Percentiles rank a stretch among this genome's conserved stretches.
Conservation (phyloP, 148 eudicot species). For the Chenopodium album region DNA sequence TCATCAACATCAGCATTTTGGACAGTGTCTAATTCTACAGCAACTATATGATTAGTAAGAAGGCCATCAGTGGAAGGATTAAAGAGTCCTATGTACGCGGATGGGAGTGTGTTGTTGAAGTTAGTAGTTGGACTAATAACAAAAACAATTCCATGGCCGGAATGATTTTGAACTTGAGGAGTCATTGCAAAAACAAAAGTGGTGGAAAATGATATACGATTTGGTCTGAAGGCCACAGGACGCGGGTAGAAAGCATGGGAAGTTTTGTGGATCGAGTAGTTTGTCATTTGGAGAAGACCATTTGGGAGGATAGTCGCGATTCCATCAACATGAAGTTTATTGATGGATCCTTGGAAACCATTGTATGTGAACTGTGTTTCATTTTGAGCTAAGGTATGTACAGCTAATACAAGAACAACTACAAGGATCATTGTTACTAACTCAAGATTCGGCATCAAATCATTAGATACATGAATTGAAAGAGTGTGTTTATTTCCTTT, state of each 20-base stretch:
- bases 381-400: constrained; percentile 7
- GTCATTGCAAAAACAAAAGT: constrained; percentile 26
- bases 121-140: constrained; percentile 20
- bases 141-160: constrained; percentile 28
- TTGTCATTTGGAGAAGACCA: constrained; percentile 12
- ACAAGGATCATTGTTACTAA: neutral
- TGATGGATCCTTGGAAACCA: constrained; percentile 26
- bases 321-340: constrained; percentile 21
- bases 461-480: too few species aligned
- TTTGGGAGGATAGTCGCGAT: constrained; percentile 7
- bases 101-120: constrained; percentile 5
- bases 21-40: constrained; percentile 30
- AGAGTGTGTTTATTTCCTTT: too few species aligned
- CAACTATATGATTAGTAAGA: constrained; percentile 28
- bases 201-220: constrained; percentile 20
- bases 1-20: constrained; percentile 11
- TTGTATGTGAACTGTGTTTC: constrained; percentile 15
- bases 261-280: constrained; percentile 17
- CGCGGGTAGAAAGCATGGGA: constrained; percentile 30
- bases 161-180: constrained; percentile 18
- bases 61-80: constrained; percentile 20
- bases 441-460: too few species aligned
- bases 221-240: constrained; percentile 15
- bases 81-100: constrained; percentile 25
- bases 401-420: neutral